Percentiles rank a stretch among this genome's conserved stretches.
phyloP scores from a whole-genome alignment of 139 green algal genomes.

The Zygnema cylindricum region DNA sequence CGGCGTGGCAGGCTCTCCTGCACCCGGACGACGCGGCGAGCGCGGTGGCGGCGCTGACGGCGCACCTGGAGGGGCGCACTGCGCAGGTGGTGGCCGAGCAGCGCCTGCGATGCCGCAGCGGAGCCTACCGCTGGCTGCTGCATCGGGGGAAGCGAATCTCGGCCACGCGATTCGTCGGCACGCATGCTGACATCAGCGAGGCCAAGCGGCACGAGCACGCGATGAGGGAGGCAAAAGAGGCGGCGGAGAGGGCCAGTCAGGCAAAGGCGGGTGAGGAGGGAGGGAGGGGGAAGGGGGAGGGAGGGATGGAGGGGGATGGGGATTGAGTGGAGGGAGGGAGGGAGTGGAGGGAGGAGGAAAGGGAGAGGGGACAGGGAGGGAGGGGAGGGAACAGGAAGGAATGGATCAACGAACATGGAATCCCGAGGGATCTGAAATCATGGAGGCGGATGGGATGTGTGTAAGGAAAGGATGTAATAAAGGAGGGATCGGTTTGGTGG shows the following conservation, averaged over 20 bases:
- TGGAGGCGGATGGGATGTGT: too few relatives aligned
- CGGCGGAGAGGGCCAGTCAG: not conserved
- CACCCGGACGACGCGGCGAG: conserved; percentile 11
- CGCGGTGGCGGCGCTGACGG: not conserved
- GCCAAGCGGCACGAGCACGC: conserved; percentile 22
- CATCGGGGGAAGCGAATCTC: conserved; percentile 33
- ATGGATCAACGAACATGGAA: not conserved
- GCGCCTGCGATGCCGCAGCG: conserved; percentile 22
- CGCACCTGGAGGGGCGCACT: conserved; percentile 17
- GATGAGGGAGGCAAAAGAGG: conserved; percentile 32
- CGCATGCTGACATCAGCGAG: conserved; percentile 31
- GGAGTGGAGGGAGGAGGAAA: not conserved
- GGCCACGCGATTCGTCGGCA: conserved; percentile 24
- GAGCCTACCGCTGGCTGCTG: conserved; percentile 28
- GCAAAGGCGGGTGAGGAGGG: conserved; percentile 26
- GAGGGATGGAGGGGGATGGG: too few relatives aligned
- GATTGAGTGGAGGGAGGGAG: not conserved
- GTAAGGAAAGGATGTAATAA: not conserved
- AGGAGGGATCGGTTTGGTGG: not conserved
- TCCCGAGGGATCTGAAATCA: too few relatives aligned
- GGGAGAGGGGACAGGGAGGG: not conserved
- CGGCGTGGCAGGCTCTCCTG: conserved; percentile 14
- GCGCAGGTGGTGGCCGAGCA: conserved; percentile 41
- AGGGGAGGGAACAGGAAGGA: not conserved
- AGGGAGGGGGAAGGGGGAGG: not conserved